Conservation (phyloP, 2,329 filamentous ascomycete species). For the Claviceps sp. region DNA sequence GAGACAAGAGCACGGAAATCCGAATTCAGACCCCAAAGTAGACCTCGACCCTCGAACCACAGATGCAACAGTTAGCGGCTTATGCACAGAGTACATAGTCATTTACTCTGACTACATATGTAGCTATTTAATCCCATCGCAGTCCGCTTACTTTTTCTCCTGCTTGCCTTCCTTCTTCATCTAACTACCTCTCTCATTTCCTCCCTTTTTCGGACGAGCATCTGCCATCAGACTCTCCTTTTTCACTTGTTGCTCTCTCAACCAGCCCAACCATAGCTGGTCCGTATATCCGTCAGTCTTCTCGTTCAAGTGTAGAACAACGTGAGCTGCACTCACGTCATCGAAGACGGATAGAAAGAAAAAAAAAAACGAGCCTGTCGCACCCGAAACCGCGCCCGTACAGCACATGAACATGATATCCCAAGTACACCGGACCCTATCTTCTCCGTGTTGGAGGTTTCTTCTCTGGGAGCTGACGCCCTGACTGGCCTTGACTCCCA, state of each 20-base stretch:
- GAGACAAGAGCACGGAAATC: background rate
- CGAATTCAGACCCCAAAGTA: background rate
- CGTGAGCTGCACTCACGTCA: constrained; percentile 2
- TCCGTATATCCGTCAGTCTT: background rate
- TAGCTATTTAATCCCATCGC: background rate
- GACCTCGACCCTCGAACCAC: background rate
- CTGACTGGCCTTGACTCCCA: constrained; percentile 16
- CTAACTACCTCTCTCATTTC: background rate
- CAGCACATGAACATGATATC: constrained; percentile 25
- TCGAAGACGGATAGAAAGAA: background rate
- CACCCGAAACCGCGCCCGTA: background rate
- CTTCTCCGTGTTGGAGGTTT: constrained; percentile 28
- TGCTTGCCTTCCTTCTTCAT: background rate
- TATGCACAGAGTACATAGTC: background rate
- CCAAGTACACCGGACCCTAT: constrained; percentile 21
- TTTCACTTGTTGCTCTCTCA: background rate
- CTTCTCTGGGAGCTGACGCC: constrained; percentile 25
- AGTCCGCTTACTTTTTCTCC: background rate
- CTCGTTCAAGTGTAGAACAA: background rate
- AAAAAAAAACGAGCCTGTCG: background rate
- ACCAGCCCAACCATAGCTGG: background rate
- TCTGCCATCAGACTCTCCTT: background rate
- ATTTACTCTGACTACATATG: background rate
- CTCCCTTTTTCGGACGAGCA: background rate
- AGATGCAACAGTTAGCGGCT: background rate